Evolutionary conservation across 2,329 filamentous ascomycete species (phyloP), one percentile per base, ranked within the genome.

Genomic region (Cladosporium colombiae): DNA sequence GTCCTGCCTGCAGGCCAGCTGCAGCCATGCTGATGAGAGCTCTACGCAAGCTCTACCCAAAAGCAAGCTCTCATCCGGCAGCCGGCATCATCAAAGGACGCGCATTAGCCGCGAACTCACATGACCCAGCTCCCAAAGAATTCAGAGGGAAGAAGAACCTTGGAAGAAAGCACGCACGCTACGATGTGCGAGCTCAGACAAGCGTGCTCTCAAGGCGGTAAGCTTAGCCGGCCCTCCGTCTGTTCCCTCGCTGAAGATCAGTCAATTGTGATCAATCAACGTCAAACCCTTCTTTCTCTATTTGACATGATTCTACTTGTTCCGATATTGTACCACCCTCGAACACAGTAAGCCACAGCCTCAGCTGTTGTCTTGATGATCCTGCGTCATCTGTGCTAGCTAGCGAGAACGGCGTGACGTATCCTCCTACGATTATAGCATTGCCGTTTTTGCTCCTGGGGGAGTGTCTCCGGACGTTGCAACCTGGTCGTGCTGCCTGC

Each of bases 11-110:
- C 55, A 35, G 37, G 57, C 57, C 57, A 49, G 60, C 60, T 62
- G 60, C 60, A 62, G 60, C 31, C 25, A 31, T 62, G 60, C 60
- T 31, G 60, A 62, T 21, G 58, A 62, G 16, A 62, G 59, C 44
- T 62, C 52, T 55, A 33, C 52, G 18, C 50, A 31, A 55, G 52
- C 52, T 55, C 52, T 31, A 10, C 60, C 29, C 16, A n/a, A 35
- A 25, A 27, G 23, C 37, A 60, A 49, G 37, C 23, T 59, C 35
- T 5, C 56, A 46, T 46, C 40, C 35, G 35, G 57, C 25, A 29
- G 37, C 57, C 35, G 25, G 57, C 37, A 49, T 27, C 40, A 35
- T 23, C 23, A 60, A 60, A 44, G 11, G 23, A 35, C 60, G 49
- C 60, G 60, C 46, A 21, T 14, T 46, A 49, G 27, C 37, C 58